phyloP scores from a whole-genome alignment of 352 stramenopile species.

The Phytophthora tentaculata region DNA sequence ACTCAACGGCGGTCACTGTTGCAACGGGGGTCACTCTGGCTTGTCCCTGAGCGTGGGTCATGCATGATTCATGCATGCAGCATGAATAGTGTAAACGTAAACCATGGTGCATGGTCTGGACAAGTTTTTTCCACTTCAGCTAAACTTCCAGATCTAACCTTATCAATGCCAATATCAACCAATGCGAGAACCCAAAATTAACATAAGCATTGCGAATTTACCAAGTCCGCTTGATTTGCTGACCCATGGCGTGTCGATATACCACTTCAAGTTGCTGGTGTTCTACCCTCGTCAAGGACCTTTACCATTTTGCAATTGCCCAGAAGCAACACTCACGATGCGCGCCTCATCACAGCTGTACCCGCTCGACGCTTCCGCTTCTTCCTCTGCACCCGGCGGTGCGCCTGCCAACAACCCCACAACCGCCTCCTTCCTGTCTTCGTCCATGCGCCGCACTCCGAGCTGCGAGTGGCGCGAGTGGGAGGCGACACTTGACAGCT shows the following conservation, averaged over 20 bases:
- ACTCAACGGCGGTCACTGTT: neutral
- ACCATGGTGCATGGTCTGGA: constrained; percentile 18
- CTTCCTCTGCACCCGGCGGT: constrained; percentile 17
- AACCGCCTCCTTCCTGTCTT: constrained; percentile 7
- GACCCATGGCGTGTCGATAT: constrained; percentile 8
- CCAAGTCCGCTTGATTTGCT: constrained; percentile 1
- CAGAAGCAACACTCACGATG: constrained; percentile 9
- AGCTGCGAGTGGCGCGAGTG: constrained; percentile 51
- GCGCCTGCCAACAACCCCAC: neutral
- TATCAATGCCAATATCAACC: neutral
- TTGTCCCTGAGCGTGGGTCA: no score
- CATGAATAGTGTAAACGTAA: constrained; percentile 14
- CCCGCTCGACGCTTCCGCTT: constrained; percentile 19
- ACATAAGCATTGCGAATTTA: constrained; percentile 4
- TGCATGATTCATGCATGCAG: no score
- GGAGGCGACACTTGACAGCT: constrained; percentile 46
- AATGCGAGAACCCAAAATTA: neutral
- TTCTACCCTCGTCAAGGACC: neutral
- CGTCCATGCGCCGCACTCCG: constrained; percentile 34
- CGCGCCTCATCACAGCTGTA: constrained; percentile 29
- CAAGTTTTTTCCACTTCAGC: neutral
- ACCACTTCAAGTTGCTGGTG: constrained; percentile 6
- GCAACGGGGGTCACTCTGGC: constrained; percentile 1
- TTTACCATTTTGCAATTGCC: constrained; percentile 15
- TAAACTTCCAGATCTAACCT: constrained; percentile 3